A percentile compares a stretch with the other conserved stretches of the same genome.
phyloP scores from a whole-genome alignment of 2,329 filamentous ascomycete species.

The Plenodomus tracheiphilus region DNA sequence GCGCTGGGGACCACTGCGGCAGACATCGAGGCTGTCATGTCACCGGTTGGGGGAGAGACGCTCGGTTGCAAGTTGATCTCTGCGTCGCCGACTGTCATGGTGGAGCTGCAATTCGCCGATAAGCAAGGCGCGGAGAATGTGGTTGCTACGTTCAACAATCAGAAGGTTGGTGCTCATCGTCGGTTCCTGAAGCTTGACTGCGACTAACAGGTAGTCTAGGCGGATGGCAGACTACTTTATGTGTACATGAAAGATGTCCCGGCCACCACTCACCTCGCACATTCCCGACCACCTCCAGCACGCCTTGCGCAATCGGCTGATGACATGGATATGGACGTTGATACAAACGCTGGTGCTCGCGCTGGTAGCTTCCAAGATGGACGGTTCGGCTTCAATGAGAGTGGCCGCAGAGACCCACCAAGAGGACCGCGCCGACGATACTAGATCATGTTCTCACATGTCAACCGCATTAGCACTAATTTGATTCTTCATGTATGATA shows the following conservation, averaged over 20 bases:
- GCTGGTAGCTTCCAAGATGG: constrained; percentile 49
- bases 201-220: constrained; percentile 54
- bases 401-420: constrained; percentile 29
- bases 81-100: constrained; percentile 71
- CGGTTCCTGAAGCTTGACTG: background rate
- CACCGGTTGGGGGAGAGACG: constrained; percentile 68
- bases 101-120: constrained; percentile 74
- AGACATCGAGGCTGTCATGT: constrained; percentile 81
- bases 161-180: constrained; percentile 62
- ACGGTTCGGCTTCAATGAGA: constrained; percentile 47
- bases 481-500: constrained; percentile 28
- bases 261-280: constrained; percentile 32
- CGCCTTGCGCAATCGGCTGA: constrained; percentile 33
- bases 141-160: constrained; percentile 75
- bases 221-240: constrained; percentile 73
- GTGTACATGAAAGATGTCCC: constrained; percentile 67
- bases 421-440: constrained; percentile 40
- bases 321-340: constrained; percentile 54
- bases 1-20: constrained; percentile 78
- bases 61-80: constrained; percentile 69
- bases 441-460: constrained; percentile 14
- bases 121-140: constrained; percentile 74
- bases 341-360: constrained; percentile 29
- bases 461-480: constrained; percentile 1
- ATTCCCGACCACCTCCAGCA: constrained; percentile 27